Evolutionary conservation across 2,329 filamentous ascomycete species (phyloP), one percentile per base, ranked within the genome.

Genomic region (Periconia sp.): DNA sequence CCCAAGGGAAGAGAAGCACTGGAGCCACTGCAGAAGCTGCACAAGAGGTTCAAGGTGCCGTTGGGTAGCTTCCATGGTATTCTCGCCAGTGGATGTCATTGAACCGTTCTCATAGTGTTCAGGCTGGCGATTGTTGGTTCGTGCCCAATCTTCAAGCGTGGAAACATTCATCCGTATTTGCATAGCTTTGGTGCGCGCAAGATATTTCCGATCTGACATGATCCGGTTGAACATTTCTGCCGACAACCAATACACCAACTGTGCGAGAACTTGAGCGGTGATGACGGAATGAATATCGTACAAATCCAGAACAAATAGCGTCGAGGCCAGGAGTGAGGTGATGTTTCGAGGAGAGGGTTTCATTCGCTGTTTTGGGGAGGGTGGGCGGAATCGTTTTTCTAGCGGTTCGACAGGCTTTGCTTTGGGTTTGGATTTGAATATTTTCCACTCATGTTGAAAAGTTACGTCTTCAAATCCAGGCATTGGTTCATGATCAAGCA

Each of bases 111-210:
- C 93, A 71, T 91, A 97, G 74, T 97, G 93, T 69, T 97, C 94
- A 1, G 94, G 92, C 62, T 95, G 88, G 27, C 94, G 85, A 71
- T 96, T 97, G 75, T 99, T 99, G 15, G 85, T 83, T 30, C 93
- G 84, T 1, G 94, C 93, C 94, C 94, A 99, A 69, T 99, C 94
- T 73, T 99, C 94, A 18, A 99, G 79, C 8, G 87, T 88, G 0
- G 94, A 97, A 7, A 99, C 86, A 71, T 99, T 99, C 92, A 99
- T 97, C 61, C 94, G 90, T 64, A 99, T 97, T 73, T 99, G 94
- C 94, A 99, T 99, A 3, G 94, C 94, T 74, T 99, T 99, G 17
- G 94, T 99, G 49, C 94, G 85, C 6, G 94, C 93, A 10, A 99
- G 81, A 68, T 97, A 99, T 71, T 93, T 92, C 60, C 91, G 86